Base-by-base conservation (phyloP, 495 filamentous ascomycete species). In the Cetradonia linearis region DNA sequence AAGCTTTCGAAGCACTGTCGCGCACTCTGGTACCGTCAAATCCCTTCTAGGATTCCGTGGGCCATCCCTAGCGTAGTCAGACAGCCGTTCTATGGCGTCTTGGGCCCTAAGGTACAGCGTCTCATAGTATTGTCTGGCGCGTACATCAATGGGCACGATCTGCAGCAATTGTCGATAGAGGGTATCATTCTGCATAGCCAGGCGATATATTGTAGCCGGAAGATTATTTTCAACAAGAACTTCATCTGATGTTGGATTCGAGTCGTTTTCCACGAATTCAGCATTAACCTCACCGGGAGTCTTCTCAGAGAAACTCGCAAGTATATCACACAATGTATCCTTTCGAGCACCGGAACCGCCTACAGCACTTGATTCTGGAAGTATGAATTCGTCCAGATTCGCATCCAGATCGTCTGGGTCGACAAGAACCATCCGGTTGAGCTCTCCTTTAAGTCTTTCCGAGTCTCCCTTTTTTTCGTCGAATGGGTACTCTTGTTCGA, bases 171-270 rank as follows among this genome's bases (percentile, higher is more conserved):
- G 75, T 31, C 63, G 65, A 60, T 71, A 78, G 55, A 80, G 71
- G 23, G 69, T 66, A 36, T 77, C 70, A 55, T 80, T 75, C 58
- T 75, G 71, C 5, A 79, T 70, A 8, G 77, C 77, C 0, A 81
- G 72, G 9, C 74, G 70, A 66, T 79, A 80, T 47, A 79, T 70
- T 2, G 78, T 81, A 20, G 73, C 73, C 56, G 75, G 74, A n/a
- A 80, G 71, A 55, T 78, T 75, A 3, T 73, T 74, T 58, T 76
- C 77, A 11, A 78, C 72, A 18, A 78, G 72, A 61, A 75, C 74
- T 44, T 76, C 70, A 63, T 78, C 75, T 25, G 72, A 66, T 11
- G 69, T 65, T 6, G 63, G 31, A 23, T 66, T 57, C 27, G 62
- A 56, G 0, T 60, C 59, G 8, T 69, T 68, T 47, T 73, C 72